These are phyloP conservation scores for Sequoia sempervirens DNA, from an alignment of 75 land plant species.

Conservation along the genomic window DNA sequence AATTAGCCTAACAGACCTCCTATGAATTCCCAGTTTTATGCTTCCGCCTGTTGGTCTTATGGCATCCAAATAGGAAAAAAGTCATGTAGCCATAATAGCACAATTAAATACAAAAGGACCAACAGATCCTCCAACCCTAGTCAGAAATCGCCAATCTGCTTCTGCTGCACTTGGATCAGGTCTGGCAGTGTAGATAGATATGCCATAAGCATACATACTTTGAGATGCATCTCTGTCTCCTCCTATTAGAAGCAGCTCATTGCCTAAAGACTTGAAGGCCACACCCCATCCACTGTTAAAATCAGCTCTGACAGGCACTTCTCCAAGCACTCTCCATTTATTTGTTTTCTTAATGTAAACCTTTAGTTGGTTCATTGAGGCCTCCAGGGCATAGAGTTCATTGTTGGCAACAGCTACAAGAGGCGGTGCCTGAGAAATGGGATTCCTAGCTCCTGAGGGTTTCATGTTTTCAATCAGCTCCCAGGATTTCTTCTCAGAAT, in stretches of 20 bases:
- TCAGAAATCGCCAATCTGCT: slow-evolving; percentile 18
- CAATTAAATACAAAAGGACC: slow-evolving; percentile 10
- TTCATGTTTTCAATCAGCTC: slow-evolving; percentile 29
- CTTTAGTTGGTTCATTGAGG: slow-evolving; percentile 28
- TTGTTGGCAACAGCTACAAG: slow-evolving; percentile 42
- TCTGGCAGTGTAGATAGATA: slow-evolving; percentile 20
- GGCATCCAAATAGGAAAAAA: background rate
- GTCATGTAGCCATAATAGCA: slow-evolving; percentile 10
- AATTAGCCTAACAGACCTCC: slow-evolving; percentile 1
- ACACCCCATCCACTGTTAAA: slow-evolving; percentile 47
- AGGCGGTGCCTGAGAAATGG: slow-evolving; percentile 30
- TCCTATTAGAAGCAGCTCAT: slow-evolving; percentile 44
- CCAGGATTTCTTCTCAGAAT: slow-evolving; percentile 30
- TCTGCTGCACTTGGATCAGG: slow-evolving; percentile 13
- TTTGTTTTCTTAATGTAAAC: slow-evolving; percentile 24
- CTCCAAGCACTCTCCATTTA: slow-evolving; percentile 33
- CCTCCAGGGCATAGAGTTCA: slow-evolving; percentile 37
- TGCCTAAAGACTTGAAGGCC: slow-evolving; percentile 44
- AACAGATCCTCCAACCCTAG: slow-evolving; percentile 13
- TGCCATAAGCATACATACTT: slow-evolving; percentile 2
- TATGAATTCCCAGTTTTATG: background rate
- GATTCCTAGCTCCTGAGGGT: slow-evolving; percentile 11
- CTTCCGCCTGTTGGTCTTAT: slow-evolving; percentile 4
- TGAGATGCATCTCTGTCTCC: slow-evolving; percentile 18
- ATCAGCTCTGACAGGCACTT: slow-evolving; percentile 40